Base-by-base conservation (phyloP, 495 filamentous ascomycete species). In the Xylaria nigripes region DNA sequence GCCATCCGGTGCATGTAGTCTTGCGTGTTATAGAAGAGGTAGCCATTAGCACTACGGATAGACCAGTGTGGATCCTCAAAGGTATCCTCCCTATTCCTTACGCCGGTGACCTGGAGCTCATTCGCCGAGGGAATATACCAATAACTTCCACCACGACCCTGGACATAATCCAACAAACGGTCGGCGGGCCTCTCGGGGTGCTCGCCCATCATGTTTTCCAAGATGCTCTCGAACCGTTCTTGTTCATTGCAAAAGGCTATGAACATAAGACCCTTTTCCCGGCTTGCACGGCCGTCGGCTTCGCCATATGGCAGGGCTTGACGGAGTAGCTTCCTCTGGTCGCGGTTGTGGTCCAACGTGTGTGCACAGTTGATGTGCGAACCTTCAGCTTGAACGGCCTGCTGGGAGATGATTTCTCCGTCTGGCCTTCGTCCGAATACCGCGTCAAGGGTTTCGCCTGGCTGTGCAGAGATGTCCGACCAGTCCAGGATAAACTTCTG, bases 191-290 rank as follows among this genome's bases (percentile, higher is more conserved):
- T 41, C 32, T 62, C 56, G 0, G 52, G 51, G 10, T 36, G 45
- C 16, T 59, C 44, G 13, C 60, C 60, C 6, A 62, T 25, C 51
- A 62, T 54, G 50, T 55, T 59, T 8, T 46, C 22, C 6, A 62
- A 53, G 22, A 62, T 57, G 3, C 50, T 23, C 30, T 62, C 60
- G 34, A 62, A 59, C 5, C 60, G 56, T 29, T 54, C 24, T 49
- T 62, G 60, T n/a, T 62, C 60, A 24, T 62, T 62, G 49, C 53
- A 56, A 27, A 62, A 62, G 21, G 56, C 60, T 3, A 62, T 51
- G 47, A 62, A 62, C 60, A 62, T 62, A 30, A 59, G 1, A 47
- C 60, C 56, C 49, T 53, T 45, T 23, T 62, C 60, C 10, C 56
- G 60, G 24, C 56, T 55, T 2, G 52, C 52, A 18, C 48, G 52